These are phyloP conservation scores for Arthrobotrys musiformis DNA, from an alignment of 2,329 filamentous ascomycete genomes.

Conservation along the genomic window DNA sequence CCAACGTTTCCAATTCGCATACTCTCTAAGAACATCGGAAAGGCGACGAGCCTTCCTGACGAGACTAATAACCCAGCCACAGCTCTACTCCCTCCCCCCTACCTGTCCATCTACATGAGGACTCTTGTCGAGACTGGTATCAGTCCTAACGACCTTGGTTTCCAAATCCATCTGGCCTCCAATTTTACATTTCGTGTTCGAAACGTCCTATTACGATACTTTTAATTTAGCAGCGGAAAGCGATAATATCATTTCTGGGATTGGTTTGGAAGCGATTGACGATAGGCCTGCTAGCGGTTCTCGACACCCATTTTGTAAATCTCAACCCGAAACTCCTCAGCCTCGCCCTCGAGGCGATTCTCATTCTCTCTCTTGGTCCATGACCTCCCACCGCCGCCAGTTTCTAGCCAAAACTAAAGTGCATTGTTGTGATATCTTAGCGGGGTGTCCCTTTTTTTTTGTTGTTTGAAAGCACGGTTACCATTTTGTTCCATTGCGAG, in stretches of 20 bases:
- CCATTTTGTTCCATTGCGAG: conserved; percentile 10
- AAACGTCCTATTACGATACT: conserved; percentile 30
- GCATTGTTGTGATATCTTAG: conserved; percentile 45
- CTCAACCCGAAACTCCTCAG: neutral
- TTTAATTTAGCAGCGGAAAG: conserved; percentile 36
- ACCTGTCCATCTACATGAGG: conserved; percentile 46
- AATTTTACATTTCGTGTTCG: conserved; percentile 28
- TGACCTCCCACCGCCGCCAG: neutral
- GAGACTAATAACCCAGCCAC: conserved; percentile 33
- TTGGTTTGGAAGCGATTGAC: neutral
- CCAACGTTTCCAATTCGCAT: conserved; percentile 27
- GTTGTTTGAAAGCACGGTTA: conserved; percentile 17
- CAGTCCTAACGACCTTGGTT: neutral
- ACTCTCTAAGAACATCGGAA: conserved; percentile 9
- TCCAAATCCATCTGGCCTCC: conserved; percentile 14
- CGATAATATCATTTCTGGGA: conserved; percentile 22
- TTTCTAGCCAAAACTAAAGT: conserved; percentile 24
- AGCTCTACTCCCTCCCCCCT: conserved; percentile 32
- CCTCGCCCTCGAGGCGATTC: neutral
- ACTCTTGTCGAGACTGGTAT: neutral
- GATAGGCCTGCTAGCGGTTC: neutral
- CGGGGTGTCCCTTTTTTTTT: conserved; percentile 29
- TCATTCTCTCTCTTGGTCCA: neutral
- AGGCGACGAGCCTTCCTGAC: conserved; percentile 25
- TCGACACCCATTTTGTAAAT: neutral